Evolutionary conservation across 495 filamentous ascomycete species (phyloP).

Genomic region (Xylaria telfairii): DNA sequence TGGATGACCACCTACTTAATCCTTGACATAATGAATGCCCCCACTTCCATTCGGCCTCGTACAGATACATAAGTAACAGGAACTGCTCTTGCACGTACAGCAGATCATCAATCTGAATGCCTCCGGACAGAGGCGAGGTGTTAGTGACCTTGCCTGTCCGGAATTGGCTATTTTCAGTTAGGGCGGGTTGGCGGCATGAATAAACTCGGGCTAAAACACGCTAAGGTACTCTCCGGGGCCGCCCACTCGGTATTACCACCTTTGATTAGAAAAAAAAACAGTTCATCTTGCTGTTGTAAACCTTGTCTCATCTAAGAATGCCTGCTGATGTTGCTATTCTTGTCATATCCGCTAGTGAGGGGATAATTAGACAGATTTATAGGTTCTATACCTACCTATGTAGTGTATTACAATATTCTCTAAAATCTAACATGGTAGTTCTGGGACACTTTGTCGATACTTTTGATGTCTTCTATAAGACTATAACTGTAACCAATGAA

Average conservation of each 20-base stretch:
- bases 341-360: background rate
- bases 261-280: background rate
- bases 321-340: slow-evolving; percentile 8
- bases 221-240: slow-evolving; percentile 13
- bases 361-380: background rate
- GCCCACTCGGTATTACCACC: slow-evolving; percentile 15
- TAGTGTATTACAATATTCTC: background rate
- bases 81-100: background rate
- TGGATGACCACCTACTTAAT: background rate
- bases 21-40: background rate
- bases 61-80: background rate
- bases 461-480: background rate
- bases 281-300: background rate
- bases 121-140: background rate
- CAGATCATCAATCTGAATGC: background rate
- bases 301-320: background rate
- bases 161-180: slow-evolving; percentile 14
- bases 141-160: background rate
- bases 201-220: slow-evolving; percentile 15
- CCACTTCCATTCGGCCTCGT: background rate
- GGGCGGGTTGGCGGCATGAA: background rate
- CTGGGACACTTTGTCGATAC: background rate
- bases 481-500: background rate
- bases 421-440: background rate
- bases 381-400: too few species aligned